phyloP scores from a whole-genome alignment of 352 stramenopile genomes.

The Phytophthora lateralis region DNA sequence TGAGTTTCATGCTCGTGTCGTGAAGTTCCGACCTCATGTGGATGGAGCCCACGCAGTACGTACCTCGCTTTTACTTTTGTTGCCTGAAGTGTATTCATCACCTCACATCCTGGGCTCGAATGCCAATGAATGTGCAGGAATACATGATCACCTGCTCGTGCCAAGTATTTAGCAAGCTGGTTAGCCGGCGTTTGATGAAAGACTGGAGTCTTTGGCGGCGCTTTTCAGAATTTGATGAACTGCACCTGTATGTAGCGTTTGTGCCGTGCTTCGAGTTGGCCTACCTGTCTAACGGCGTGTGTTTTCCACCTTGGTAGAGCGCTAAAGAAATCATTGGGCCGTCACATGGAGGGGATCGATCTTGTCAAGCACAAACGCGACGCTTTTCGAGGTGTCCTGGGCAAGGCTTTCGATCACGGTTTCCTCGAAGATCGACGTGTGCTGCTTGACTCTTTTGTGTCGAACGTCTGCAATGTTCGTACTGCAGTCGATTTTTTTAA shows the following conservation, averaged over 20 bases:
- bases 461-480: conserved; percentile 45
- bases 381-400: conserved; percentile 51
- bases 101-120: not conserved
- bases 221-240: conserved; percentile 66
- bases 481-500: conserved; percentile 68
- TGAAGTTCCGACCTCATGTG: conserved; percentile 46
- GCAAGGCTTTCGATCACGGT: conserved; percentile 52
- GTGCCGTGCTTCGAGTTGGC: not conserved
- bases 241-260: conserved; percentile 46
- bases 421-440: conserved; percentile 67
- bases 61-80: not conserved
- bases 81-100: too few relatives aligned
- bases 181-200: conserved; percentile 51
- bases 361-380: conserved; percentile 65
- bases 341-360: conserved; percentile 49
- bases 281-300: not conserved
- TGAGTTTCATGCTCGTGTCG: conserved; percentile 47
- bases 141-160: conserved; percentile 71
- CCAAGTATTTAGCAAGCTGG: conserved; percentile 57
- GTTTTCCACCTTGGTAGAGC: conserved; percentile 23
- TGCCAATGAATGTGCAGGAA: conserved; percentile 34
- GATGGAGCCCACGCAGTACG: conserved; percentile 56
- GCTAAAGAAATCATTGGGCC: conserved; percentile 50
- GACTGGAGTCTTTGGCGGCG: conserved; percentile 71
- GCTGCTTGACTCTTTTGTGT: conserved; percentile 59